Evolutionary conservation across 2,329 filamentous ascomycete species (phyloP).

Genomic region (Proliferodiscus dingleyae): DNA sequence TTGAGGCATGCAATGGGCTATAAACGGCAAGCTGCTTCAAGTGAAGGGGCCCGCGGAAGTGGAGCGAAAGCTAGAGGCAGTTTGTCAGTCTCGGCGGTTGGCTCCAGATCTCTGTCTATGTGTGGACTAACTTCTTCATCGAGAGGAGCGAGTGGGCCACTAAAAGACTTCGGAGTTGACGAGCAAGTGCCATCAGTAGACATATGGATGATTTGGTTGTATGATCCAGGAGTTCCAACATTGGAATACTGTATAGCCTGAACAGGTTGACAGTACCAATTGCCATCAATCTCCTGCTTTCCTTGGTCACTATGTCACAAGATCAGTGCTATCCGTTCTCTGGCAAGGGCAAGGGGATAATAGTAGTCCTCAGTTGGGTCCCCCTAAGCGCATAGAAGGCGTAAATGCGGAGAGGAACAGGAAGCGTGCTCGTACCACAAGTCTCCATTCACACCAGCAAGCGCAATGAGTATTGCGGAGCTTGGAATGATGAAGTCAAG

Average conservation of each 20-base stretch:
- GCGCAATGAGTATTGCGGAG: not conserved
- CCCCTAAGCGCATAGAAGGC: not conserved
- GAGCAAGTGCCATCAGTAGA: constrained; percentile 49
- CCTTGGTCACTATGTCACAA: constrained; percentile 25
- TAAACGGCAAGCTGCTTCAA: constrained; percentile 68
- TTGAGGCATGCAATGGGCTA: constrained; percentile 38
- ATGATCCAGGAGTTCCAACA: constrained; percentile 55
- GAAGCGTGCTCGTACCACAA: not conserved
- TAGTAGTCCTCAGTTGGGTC: not conserved
- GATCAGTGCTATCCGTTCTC: not conserved
- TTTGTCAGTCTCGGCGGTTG: not conserved
- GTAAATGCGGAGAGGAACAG: not conserved
- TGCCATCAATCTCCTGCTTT: constrained; percentile 41
- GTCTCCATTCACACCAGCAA: not conserved
- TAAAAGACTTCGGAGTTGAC: constrained; percentile 47
- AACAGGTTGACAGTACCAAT: constrained; percentile 63
- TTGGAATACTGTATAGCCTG: constrained; percentile 63
- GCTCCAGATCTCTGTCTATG: not conserved
- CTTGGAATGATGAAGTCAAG: not conserved
- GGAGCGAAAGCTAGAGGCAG: constrained; percentile 56
- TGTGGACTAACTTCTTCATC: constrained; percentile 58
- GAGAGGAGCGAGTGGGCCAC: constrained; percentile 60
- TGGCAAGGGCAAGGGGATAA: not conserved
- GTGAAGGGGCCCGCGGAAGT: constrained; percentile 65
- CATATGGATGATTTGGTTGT: constrained; percentile 61